Percentiles rank a stretch among this genome's conserved stretches.
phyloP scores from a whole-genome alignment of 371 early-diverging fungal species.

The Mortierella sp. region DNA sequence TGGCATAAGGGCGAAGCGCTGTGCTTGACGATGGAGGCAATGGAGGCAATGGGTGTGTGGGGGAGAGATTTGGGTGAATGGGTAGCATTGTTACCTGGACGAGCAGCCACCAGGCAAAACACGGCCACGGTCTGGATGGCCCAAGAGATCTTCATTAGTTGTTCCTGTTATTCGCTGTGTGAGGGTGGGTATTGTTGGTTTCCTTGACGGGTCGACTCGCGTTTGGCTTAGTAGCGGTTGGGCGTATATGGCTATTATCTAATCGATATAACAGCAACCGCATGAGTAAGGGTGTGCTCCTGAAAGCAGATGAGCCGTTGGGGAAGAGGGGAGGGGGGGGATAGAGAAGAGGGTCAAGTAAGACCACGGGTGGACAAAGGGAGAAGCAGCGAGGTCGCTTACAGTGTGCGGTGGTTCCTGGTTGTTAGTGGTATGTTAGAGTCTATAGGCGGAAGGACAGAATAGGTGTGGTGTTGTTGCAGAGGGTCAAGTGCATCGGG shows the following conservation, averaged over 20 bases:
- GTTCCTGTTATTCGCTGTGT: background rate
- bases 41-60: too few relatives aligned
- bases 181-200: conserved; percentile 2
- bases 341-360: too few relatives aligned
- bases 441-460: conserved; percentile 1
- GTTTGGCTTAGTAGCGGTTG: background rate
- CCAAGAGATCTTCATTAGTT: conserved; percentile 52
- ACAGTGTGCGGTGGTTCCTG: background rate
- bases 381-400: too few relatives aligned
- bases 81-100: conserved; percentile 39
- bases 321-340: too few relatives aligned
- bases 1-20: too few relatives aligned
- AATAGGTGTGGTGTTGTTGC: background rate
- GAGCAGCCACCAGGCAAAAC: conserved; percentile 40
- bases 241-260: background rate
- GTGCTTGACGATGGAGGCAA: too few relatives aligned
- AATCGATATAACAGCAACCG: background rate
- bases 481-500: background rate
- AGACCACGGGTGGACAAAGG: too few relatives aligned
- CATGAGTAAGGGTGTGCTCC: too few relatives aligned
- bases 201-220: background rate
- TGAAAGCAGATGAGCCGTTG: too few relatives aligned
- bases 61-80: too few relatives aligned
- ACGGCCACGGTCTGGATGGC: conserved; percentile 47
- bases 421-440: too few relatives aligned